Evolutionary conservation across 805 yeast genomes (phyloP).

Genomic region (Phaffomyces thermotolerans): DNA sequence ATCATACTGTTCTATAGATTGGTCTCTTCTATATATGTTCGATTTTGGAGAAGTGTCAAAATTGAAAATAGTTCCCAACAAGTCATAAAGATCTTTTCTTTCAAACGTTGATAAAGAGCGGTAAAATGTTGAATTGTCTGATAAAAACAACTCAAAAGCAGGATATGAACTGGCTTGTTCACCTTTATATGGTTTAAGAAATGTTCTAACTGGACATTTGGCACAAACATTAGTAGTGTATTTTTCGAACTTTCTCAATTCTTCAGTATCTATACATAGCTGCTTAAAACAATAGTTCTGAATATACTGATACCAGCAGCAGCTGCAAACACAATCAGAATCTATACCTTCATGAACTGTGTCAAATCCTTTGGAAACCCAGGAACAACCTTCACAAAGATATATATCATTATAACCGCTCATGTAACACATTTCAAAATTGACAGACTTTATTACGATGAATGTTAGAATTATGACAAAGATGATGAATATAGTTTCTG

Average conservation of each 20-base stretch:
- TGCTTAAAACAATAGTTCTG: slow-evolving; percentile 21
- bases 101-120: slow-evolving; percentile 16
- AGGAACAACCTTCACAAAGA: slow-evolving; percentile 23
- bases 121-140: slow-evolving; percentile 14
- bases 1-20: neutral
- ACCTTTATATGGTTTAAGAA: slow-evolving; percentile 11
- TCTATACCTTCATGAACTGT: slow-evolving; percentile 5
- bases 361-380: slow-evolving; percentile 7
- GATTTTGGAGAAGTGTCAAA: slow-evolving; percentile 2
- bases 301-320: slow-evolving; percentile 20
- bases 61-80: slow-evolving; percentile 10
- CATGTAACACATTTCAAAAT: slow-evolving; percentile 15
- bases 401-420: slow-evolving; percentile 18
- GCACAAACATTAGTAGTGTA: slow-evolving; percentile 12
- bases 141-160: slow-evolving; percentile 10
- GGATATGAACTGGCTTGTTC: neutral
- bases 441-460: slow-evolving; percentile 6
- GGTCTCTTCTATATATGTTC: neutral
- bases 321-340: slow-evolving; percentile 20
- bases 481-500: neutral
- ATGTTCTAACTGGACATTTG: slow-evolving; percentile 10
- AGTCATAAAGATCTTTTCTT: slow-evolving; percentile 9
- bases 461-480: neutral
- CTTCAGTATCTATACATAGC: slow-evolving; percentile 14
- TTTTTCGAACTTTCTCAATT: slow-evolving; percentile 7